Conservation (phyloP, 768 basidiomycete genomes). For the Infundibulicybe gibba region DNA sequence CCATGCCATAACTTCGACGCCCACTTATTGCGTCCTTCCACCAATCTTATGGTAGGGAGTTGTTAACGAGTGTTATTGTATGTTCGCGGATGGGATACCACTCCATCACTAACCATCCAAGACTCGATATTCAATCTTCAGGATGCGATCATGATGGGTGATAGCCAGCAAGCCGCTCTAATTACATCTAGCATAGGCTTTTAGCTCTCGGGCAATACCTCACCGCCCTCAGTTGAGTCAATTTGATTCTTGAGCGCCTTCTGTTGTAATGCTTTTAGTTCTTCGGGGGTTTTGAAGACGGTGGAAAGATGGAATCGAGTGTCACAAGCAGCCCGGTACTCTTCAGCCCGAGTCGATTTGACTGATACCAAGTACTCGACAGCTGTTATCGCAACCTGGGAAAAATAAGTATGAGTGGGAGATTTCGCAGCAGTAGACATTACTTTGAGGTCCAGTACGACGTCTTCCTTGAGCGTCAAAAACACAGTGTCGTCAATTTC, state of each 20-base stretch:
- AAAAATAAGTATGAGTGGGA: neutral
- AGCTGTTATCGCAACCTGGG: constrained; percentile 49
- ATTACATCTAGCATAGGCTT: too few relatives aligned
- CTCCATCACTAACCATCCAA: too few relatives aligned
- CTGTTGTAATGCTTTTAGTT: constrained; percentile 39
- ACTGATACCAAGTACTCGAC: constrained; percentile 46
- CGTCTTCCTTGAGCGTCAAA: constrained; percentile 37
- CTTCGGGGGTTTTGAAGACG: constrained; percentile 55
- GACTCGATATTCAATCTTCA: too few relatives aligned
- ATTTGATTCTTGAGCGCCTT: constrained; percentile 12
- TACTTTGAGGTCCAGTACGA: constrained; percentile 47
- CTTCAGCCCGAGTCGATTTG: constrained; percentile 50
- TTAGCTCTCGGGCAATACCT: too few relatives aligned
- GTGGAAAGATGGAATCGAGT: constrained; percentile 58
- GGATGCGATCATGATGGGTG: too few relatives aligned
- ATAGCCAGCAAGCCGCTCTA: too few relatives aligned
- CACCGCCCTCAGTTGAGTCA: too few relatives aligned
- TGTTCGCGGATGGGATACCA: too few relatives aligned
- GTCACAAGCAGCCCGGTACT: constrained; percentile 57
- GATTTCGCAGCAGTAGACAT: constrained; percentile 8
- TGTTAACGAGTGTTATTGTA: too few relatives aligned
- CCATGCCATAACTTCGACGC: too few relatives aligned
- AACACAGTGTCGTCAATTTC: constrained; percentile 65
- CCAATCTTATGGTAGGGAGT: too few relatives aligned
- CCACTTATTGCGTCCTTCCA: too few relatives aligned